Conservation (phyloP, 331 rosid genomes). For the Prunus yedoensis region DNA sequence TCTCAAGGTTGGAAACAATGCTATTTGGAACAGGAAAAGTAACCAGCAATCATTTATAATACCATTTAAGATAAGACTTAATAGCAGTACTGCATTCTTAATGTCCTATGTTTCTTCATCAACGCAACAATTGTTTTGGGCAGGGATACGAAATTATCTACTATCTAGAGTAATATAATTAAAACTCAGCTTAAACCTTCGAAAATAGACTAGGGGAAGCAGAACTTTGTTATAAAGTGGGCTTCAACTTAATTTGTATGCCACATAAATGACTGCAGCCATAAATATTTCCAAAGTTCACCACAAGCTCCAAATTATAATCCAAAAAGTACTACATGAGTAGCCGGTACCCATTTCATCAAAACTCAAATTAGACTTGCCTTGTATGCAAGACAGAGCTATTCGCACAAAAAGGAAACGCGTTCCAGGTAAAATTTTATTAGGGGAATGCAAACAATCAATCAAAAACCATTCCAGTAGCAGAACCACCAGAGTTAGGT, state of each 20-base stretch:
- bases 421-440: background rate
- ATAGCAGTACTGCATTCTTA: background rate
- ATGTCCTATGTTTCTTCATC: background rate
- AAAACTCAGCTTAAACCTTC: background rate
- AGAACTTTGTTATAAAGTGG: background rate
- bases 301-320: background rate
- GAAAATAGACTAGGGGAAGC: background rate
- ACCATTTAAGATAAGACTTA: background rate
- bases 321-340: background rate
- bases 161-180: background rate
- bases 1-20: background rate
- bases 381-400: background rate
- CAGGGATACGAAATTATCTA: background rate
- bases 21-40: background rate
- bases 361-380: background rate
- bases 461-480: background rate
- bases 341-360: background rate
- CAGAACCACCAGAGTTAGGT: background rate
- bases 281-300: background rate
- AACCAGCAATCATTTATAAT: background rate
- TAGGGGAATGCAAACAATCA: background rate
- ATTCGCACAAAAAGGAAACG: background rate
- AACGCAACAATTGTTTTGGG: background rate
- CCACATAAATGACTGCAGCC: background rate
- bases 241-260: background rate